Evolutionary conservation across 345 rosid species (phyloP).

Genomic region (Cardamine resedifolia): DNA sequence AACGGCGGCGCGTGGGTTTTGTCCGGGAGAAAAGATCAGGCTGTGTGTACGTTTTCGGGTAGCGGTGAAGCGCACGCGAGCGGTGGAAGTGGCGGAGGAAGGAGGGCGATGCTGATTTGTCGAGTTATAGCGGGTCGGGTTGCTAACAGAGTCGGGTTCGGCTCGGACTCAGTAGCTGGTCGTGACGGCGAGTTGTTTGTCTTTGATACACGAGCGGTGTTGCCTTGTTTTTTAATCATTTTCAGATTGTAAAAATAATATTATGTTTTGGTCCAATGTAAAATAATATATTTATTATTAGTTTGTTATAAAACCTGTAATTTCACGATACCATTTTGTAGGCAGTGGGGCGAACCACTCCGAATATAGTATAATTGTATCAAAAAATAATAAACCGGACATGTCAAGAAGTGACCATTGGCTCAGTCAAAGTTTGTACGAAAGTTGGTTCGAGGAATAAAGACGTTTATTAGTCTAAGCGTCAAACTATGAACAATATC

Average conservation of each 20-base stretch:
- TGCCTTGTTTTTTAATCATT: constrained; percentile 87
- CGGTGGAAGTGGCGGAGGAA: constrained; percentile 66
- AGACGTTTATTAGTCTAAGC: background rate
- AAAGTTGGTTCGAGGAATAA: background rate
- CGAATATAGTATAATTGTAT: background rate
- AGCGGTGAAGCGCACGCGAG: constrained; percentile 74
- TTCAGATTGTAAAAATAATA: constrained; percentile 54
- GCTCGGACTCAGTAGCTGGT: constrained; percentile 73
- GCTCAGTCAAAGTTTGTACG: background rate
- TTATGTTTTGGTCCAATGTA: background rate
- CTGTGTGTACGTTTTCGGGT: constrained; percentile 61
- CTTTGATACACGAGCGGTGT: constrained; percentile 76
- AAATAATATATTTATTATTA: background rate
- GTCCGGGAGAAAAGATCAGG: constrained; percentile 39
- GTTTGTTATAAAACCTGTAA: background rate
- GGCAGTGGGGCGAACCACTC: background rate
- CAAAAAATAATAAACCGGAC: too few relatives aligned
- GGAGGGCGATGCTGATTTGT: constrained; percentile 82
- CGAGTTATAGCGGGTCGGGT: constrained; percentile 87
- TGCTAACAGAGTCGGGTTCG: constrained; percentile 43
- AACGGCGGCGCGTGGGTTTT: constrained; percentile 50
- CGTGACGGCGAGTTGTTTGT: constrained; percentile 70
- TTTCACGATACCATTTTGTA: background rate
- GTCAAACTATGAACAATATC: background rate
- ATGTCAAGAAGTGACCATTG: background rate